Evolutionary conservation across 1,284 basidiomycete species (phyloP), one percentile per base, ranked within the genome.

Genomic region (Apiotrichum veenhuisii): DNA sequence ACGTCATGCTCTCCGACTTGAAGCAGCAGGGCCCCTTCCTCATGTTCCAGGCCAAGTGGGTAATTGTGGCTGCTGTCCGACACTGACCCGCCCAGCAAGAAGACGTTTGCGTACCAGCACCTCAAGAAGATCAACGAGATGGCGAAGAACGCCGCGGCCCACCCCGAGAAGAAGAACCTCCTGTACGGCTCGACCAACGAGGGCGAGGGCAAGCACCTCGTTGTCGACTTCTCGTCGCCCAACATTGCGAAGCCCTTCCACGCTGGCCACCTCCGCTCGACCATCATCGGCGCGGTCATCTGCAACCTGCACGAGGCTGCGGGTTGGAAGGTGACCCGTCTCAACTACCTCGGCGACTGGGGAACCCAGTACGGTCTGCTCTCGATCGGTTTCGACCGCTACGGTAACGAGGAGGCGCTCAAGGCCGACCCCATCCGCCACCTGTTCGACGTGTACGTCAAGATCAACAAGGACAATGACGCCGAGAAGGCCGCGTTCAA

Each of bases 161-260:
- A 72, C 46, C 70, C 72, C 40, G 57, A 63, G 15, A 64, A 67
- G 49, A 57, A 64, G 25, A 72, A 90, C 69, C 74, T 81, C 38
- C 81, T 80, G 2, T 93, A 89, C 67, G 91, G 91, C 20, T 82
- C 83, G 2, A 89, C 89, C 72, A 78, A 80, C 17, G 82, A 82
- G n/a, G 91, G 89, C 5, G 79, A 82, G 51, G 90, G 91, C 42
- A 92, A 95, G 78, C 70, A 71, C 64, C 59, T 76, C 61, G 58
- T 75, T n/a, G 88, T 83, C 63, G 82, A 98, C 76, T 98, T 94
- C 77, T 96, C 92, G 0, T 91, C 89, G 5, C 94, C 95, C 20
- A 98, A 99, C 76, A 98, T 98, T 71, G 95, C 96, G 38, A 99
- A 99, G 76, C 89, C 89, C 7, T 98, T 98, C 84, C 95, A 98